phyloP scores from a whole-genome alignment of 1,284 basidiomycete species.

The Naganishia albida region DNA sequence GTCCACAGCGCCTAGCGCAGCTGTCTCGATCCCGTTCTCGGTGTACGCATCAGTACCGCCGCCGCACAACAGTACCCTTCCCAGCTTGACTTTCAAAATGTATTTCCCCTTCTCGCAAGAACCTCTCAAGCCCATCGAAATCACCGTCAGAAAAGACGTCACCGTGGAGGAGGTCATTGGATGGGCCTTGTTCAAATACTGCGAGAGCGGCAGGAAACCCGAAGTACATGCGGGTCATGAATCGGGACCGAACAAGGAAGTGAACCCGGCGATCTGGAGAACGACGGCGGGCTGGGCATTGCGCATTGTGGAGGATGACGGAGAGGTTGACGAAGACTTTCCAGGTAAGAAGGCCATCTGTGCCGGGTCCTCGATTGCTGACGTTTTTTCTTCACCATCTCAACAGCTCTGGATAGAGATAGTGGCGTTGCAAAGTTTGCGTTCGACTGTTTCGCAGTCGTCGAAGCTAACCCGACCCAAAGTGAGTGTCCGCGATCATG shows the following conservation, averaged over 20 bases:
- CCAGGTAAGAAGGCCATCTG: conserved; percentile 63
- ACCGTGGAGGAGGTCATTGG: conserved; percentile 95
- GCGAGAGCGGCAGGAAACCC: conserved; percentile 72
- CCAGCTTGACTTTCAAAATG: conserved; percentile 65
- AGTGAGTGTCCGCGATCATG: conserved; percentile 56
- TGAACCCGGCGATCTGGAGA: conserved; percentile 62
- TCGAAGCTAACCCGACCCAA: conserved; percentile 68
- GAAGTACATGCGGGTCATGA: conserved; percentile 60
- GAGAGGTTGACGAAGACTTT: conserved; percentile 98
- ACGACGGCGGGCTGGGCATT: conserved; percentile 90
- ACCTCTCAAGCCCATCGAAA: conserved; percentile 58
- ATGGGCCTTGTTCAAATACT: conserved; percentile 85
- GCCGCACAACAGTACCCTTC: conserved; percentile 43
- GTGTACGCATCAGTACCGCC: conserved; percentile 55
- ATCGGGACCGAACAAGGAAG: conserved; percentile 42
- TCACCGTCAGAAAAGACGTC: conserved; percentile 79
- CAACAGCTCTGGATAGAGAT: conserved; percentile 83
- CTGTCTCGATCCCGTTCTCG: conserved; percentile 49
- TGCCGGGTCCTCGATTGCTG: neutral
- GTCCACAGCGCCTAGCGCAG: neutral
- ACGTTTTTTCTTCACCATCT: too few species aligned
- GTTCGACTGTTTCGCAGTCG: conserved; percentile 88
- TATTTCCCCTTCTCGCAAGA: conserved; percentile 82
- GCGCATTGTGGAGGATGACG: conserved; percentile 93
- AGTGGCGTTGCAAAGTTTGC: conserved; percentile 85